A percentile compares a stretch with the other conserved stretches of the same genome.
Conservation (phyloP, 345 rosid species). For the Populus pruinosa region DNA sequence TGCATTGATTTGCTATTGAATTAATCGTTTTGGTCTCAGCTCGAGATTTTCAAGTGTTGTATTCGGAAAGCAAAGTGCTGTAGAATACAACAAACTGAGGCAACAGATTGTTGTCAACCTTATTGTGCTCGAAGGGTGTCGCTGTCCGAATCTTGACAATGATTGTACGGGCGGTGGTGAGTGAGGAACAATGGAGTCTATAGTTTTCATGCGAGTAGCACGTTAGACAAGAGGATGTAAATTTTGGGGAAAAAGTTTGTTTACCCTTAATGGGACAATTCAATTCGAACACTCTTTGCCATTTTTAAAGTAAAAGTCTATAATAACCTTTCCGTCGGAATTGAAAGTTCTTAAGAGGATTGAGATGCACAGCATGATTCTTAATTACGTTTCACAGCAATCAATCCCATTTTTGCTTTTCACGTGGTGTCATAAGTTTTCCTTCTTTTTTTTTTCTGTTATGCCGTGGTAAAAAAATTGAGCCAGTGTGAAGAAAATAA, state of each 20-base stretch:
- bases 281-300: not conserved
- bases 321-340: not conserved
- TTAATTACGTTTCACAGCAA: too few relatives aligned
- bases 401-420: too few relatives aligned
- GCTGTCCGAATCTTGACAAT: not conserved
- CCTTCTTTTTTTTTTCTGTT: too few relatives aligned
- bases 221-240: too few relatives aligned
- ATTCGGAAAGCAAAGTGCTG: not conserved
- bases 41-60: not conserved
- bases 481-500: not conserved
- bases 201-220: too few relatives aligned
- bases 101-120: not conserved
- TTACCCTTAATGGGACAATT: not conserved
- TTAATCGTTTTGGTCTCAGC: not conserved
- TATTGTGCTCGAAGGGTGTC: not conserved
- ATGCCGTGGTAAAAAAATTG: not conserved
- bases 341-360: not conserved
- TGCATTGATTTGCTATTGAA: not conserved
- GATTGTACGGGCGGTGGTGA: too few relatives aligned
- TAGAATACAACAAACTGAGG: too few relatives aligned
- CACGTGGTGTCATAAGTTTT: not conserved
- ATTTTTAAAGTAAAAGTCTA: not conserved
- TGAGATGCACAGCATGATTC: not conserved
- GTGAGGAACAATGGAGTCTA: not conserved
- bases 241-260: not conserved